Base-by-base conservation (phyloP, 2,329 filamentous ascomycete species). In the Aureobasidium mangrovei region DNA sequence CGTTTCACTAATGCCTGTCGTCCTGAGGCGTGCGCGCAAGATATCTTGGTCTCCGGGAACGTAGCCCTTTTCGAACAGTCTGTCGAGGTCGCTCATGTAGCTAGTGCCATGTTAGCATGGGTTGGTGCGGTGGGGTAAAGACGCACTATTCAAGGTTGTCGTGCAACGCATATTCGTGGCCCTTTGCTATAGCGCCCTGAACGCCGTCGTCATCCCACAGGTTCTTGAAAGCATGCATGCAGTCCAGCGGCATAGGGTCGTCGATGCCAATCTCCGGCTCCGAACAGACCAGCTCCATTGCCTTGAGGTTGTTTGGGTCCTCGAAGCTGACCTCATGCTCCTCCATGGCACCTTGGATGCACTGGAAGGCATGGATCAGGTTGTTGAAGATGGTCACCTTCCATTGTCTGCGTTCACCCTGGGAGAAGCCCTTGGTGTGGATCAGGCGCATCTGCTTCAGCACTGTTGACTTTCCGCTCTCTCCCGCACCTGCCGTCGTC, bases 361-460 rank as follows among this genome's bases (percentile, higher is more conserved):
- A 83, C 69, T 91, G 88, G 75, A 95, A 93, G 2, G 91, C 91
- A 63, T 95, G 88, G 49, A 96, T 77, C 60, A 97, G 80, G 70
- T 98, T 98, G 71, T 85, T 91, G 72, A 96, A 97, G 61, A 97
- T 91, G 65, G 96, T 91, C 12, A 90, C 87, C 63, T 93, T 90
- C 80, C 89, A 95, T 76, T 96, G 89, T 60, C 94, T 83, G 70
- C 90, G 88, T 70, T 97, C 93, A 60, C 82, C 83, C 64, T 88
- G 86, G 65, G 83, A 88, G 74, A 97, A 97, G 48, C 93, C 91
- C 70, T 90, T 84, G 10, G 89, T 84, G 70, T 97, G 93, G 63
- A 98, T 96, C 71, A 98, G 84, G 70, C 91, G 91, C 93, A 98
- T 97, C 77, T 97, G 91, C 76, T 97, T 97, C 61, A 97, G 81